These are phyloP conservation scores for Phytophthora boehmeriae DNA, from an alignment of 352 stramenopile species.

Conservation along the genomic window DNA sequence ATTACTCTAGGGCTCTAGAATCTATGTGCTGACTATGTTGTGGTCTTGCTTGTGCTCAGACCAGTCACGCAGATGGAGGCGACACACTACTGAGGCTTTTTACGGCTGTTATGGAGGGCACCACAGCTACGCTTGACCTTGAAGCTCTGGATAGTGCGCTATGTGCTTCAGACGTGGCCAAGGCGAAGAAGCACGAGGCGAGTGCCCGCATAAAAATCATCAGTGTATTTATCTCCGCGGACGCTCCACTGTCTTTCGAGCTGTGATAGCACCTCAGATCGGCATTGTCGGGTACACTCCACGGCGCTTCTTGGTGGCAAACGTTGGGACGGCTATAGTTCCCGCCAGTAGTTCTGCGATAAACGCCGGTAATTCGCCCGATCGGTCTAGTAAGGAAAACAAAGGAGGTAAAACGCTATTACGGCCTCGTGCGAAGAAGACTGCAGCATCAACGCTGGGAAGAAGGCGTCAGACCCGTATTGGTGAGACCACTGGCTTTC, in stretches of 20 bases:
- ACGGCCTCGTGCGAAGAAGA: conserved; percentile 23
- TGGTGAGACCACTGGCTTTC: conserved; percentile 17
- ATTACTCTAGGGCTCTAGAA: neutral
- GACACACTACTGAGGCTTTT: conserved; percentile 60
- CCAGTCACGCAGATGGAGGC: conserved; percentile 53
- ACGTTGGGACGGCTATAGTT: neutral
- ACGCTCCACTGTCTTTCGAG: conserved; percentile 47
- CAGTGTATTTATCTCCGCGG: conserved; percentile 68
- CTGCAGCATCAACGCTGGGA: conserved; percentile 1
- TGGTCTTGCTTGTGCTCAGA: conserved; percentile 37
- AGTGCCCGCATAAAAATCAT: conserved; percentile 47
- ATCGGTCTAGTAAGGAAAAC: conserved; percentile 22
- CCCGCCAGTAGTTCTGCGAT: neutral
- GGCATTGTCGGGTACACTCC: conserved; percentile 50
- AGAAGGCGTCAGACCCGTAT: conserved; percentile 23
- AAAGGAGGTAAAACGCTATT: conserved; percentile 23
- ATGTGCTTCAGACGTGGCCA: conserved; percentile 36
- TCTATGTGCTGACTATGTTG: neutral
- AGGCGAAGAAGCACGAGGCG: conserved; percentile 41
- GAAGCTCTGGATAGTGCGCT: conserved; percentile 51
- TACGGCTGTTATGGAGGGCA: conserved; percentile 43
- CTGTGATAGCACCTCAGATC: conserved; percentile 51
- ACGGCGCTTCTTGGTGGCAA: conserved; percentile 26
- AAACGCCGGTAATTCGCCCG: conserved; percentile 2
- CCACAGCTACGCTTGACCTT: conserved; percentile 52